Percentiles rank a stretch among this genome's conserved stretches.
Conservation (phyloP, 805 yeast species). For the Wickerhamomyces rabaulensis region DNA sequence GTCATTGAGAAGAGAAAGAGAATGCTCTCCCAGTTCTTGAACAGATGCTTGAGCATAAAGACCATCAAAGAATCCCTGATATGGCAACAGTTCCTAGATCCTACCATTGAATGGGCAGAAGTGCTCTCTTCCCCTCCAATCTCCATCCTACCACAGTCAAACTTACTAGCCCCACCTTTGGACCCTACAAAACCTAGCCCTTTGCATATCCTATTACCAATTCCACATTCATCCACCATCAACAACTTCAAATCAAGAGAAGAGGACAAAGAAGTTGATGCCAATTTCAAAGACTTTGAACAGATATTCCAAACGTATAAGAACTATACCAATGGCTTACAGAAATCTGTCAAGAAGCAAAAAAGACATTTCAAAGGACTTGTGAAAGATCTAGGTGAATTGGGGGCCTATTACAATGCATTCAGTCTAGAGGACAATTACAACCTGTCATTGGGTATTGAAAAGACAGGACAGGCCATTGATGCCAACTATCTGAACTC, state of each 20-base stretch:
- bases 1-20: constrained; percentile 67
- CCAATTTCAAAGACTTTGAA: constrained; percentile 22
- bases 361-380: constrained; percentile 43
- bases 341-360: constrained; percentile 21
- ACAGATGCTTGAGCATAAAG: constrained; percentile 59
- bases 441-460: constrained; percentile 53
- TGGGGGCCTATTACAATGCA: constrained; percentile 68
- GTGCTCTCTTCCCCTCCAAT: constrained; percentile 56
- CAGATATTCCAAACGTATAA: constrained; percentile 21
- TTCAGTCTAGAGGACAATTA: constrained; percentile 44
- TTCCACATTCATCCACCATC: constrained; percentile 41
- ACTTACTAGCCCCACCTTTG: constrained; percentile 56
- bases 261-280: constrained; percentile 11
- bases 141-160: constrained; percentile 44
- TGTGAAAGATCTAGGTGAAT: constrained; percentile 62
- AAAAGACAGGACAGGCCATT: constrained; percentile 79
- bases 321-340: constrained; percentile 17
- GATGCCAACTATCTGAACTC: constrained; percentile 62
- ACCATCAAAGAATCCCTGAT: constrained; percentile 54
- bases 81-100: constrained; percentile 77
- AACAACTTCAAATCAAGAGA: constrained; percentile 21
- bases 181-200: constrained; percentile 52
- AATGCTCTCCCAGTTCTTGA: constrained; percentile 69
- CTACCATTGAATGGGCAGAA: constrained; percentile 80
- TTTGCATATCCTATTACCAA: constrained; percentile 58